Conservation (phyloP, 148 eudicot species). For the Vaccinium vitisidaea region DNA sequence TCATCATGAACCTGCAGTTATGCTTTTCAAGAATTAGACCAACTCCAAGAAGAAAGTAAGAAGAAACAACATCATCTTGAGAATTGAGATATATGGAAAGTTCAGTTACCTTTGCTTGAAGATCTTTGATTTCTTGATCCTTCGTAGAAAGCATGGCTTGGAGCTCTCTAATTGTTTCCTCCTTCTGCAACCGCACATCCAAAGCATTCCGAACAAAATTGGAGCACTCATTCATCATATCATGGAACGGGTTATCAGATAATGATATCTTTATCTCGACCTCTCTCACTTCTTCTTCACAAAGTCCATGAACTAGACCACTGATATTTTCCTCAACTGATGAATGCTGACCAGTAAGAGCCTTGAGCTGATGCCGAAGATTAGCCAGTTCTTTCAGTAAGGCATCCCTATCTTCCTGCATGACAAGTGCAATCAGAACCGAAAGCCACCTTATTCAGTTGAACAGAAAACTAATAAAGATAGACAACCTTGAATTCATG, state of each 20-base stretch:
- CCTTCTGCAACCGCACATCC: slow-evolving; percentile 32
- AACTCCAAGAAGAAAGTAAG: slow-evolving; percentile 36
- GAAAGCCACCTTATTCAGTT: slow-evolving; percentile 19
- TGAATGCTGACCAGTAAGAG: slow-evolving; percentile 38
- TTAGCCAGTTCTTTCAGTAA: slow-evolving; percentile 50
- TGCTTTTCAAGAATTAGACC: slow-evolving; percentile 25
- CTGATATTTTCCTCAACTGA: slow-evolving; percentile 29
- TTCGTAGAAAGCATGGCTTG: slow-evolving; percentile 28
- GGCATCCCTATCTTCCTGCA: slow-evolving; percentile 78
- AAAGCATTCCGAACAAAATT: slow-evolving; percentile 42
- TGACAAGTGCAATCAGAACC: slow-evolving; percentile 10
- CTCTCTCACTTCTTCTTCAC: slow-evolving; percentile 25
- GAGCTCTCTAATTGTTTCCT: slow-evolving; percentile 38
- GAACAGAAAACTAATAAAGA: slow-evolving; percentile 12
- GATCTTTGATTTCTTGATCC: slow-evolving; percentile 58
- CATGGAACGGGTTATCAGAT: slow-evolving; percentile 41
- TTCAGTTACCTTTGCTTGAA: slow-evolving; percentile 54
- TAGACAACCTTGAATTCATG: slow-evolving; percentile 62
- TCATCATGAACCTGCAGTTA: slow-evolving; percentile 46
- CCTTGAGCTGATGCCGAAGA: slow-evolving; percentile 59
- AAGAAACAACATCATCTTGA: slow-evolving; percentile 45
- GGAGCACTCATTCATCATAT: slow-evolving; percentile 69
- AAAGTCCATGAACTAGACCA: slow-evolving; percentile 24
- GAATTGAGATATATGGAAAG: slow-evolving; percentile 50
- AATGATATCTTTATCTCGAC: slow-evolving; percentile 23